These are phyloP conservation scores for Lactarius pseudohatsudake DNA, from an alignment of 768 basidiomycete genomes.

Conservation along the genomic window DNA sequence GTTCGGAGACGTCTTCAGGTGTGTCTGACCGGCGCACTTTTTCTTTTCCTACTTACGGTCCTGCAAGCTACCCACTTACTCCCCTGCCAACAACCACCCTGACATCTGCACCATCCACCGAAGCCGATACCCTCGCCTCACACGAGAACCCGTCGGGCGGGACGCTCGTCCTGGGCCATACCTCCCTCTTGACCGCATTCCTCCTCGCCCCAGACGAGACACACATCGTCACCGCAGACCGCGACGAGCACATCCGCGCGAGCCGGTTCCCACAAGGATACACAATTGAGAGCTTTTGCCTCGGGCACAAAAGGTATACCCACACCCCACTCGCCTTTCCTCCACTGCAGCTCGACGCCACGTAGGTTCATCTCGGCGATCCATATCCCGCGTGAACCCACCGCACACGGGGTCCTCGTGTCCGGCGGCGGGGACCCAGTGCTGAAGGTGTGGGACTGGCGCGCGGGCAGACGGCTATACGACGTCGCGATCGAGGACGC, in stretches of 20 bases:
- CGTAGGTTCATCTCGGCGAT: conserved; percentile 81
- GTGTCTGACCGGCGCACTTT: conserved; percentile 19
- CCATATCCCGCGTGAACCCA: conserved; percentile 54
- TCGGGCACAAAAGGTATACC: conserved; percentile 81
- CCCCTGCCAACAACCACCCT: conserved; percentile 22
- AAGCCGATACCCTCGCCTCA: conserved; percentile 43
- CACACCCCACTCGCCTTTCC: neutral
- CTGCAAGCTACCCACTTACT: conserved; percentile 37
- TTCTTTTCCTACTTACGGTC: neutral
- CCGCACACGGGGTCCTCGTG: conserved; percentile 49
- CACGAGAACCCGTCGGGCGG: conserved; percentile 73
- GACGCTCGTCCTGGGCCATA: conserved; percentile 79
- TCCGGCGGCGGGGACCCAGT: conserved; percentile 87
- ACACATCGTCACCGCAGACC: conserved; percentile 84
- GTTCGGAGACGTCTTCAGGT: conserved; percentile 93
- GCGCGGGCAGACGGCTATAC: conserved; percentile 52
- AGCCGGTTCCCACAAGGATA: conserved; percentile 88
- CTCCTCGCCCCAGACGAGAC: conserved; percentile 64
- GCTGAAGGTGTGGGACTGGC: conserved; percentile 81
- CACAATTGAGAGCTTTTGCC: conserved; percentile 81
- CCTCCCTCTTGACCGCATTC: conserved; percentile 78
- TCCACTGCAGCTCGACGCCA: neutral
- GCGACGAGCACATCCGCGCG: conserved; percentile 94
- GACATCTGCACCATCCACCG: conserved; percentile 10
- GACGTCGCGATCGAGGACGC: conserved; percentile 50